phyloP scores from a whole-genome alignment of 164 flowering plant species.

The Magnolia kwangsiensis region DNA sequence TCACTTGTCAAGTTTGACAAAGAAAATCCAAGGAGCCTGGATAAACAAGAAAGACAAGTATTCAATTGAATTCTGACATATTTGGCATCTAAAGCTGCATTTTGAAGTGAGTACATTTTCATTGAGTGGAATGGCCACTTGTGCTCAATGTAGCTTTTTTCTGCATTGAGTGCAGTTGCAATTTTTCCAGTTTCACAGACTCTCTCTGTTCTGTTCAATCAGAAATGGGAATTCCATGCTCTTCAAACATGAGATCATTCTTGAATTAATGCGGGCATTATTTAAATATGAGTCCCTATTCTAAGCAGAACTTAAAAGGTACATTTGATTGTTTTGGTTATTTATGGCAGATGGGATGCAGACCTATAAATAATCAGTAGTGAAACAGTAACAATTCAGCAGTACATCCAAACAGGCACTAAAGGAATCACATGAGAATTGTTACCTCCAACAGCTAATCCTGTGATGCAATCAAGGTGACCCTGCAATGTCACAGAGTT shows the following conservation, averaged over 20 bases:
- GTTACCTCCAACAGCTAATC: constrained; percentile 82
- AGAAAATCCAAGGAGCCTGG: background rate
- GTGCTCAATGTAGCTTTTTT: too few relatives aligned
- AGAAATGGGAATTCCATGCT: background rate
- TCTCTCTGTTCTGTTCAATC: too few relatives aligned
- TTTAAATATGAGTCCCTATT: background rate
- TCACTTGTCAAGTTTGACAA: background rate
- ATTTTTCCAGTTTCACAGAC: too few relatives aligned
- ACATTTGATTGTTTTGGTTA: background rate
- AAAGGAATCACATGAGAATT: background rate
- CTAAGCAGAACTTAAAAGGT: background rate
- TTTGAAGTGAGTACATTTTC: too few relatives aligned
- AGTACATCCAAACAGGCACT: background rate
- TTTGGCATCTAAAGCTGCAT: background rate
- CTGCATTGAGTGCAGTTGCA: too few relatives aligned
- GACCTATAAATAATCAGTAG: background rate
- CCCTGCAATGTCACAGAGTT: constrained; percentile 51
- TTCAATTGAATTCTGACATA: background rate
- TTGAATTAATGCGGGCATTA: background rate
- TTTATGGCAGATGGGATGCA: background rate
- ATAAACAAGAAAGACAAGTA: background rate
- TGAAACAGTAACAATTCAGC: background rate
- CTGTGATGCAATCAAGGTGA: constrained; percentile 77
- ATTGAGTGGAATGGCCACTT: too few relatives aligned
- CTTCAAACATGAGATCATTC: background rate